These are phyloP conservation scores for Telopea speciosissima DNA, from an alignment of 177 flowering plant species.

Conservation along the genomic window DNA sequence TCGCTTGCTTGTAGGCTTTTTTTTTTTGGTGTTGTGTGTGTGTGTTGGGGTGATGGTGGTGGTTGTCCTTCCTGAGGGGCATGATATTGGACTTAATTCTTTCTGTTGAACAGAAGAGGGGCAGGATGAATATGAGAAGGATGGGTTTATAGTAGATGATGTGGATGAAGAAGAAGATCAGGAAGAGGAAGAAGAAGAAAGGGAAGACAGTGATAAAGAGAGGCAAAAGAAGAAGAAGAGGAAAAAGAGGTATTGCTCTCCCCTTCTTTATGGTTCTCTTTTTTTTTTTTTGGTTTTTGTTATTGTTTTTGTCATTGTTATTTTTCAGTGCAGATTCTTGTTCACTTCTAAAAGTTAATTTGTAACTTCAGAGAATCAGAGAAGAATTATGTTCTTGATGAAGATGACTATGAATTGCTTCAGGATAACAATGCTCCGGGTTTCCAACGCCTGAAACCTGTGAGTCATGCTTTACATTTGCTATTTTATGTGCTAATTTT, in stretches of 20 bases:
- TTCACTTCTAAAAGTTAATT: not conserved
- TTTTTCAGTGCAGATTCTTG: not conserved
- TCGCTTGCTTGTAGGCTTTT: not conserved
- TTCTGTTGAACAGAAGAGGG: conserved; percentile 57
- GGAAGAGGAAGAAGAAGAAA: conserved; percentile 42
- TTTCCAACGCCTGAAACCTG: conserved; percentile 52
- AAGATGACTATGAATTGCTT: conserved; percentile 89
- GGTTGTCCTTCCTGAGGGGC: no score
- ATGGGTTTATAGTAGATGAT: conserved; percentile 93
- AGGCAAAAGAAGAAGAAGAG: conserved; percentile 73
- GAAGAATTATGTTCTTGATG: conserved; percentile 66
- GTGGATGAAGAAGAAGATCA: conserved; percentile 67
- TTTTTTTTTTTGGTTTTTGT: no score
- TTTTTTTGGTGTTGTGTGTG: not conserved
- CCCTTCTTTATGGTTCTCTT: not conserved
- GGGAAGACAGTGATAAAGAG: conserved; percentile 50
- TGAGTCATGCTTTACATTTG: conserved; percentile 9
- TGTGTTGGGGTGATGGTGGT: no score
- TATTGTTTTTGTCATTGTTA: no score
- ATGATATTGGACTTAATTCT: no score
- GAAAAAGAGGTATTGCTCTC: conserved; percentile 51
- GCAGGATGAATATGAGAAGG: conserved; percentile 87
- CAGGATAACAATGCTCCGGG: conserved; percentile 63
- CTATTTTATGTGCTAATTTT: not conserved
- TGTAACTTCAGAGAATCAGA: conserved; percentile 50